phyloP scores from a whole-genome alignment of 176 grass and related monocot genomes.

The Rhynchospora pubera region DNA sequence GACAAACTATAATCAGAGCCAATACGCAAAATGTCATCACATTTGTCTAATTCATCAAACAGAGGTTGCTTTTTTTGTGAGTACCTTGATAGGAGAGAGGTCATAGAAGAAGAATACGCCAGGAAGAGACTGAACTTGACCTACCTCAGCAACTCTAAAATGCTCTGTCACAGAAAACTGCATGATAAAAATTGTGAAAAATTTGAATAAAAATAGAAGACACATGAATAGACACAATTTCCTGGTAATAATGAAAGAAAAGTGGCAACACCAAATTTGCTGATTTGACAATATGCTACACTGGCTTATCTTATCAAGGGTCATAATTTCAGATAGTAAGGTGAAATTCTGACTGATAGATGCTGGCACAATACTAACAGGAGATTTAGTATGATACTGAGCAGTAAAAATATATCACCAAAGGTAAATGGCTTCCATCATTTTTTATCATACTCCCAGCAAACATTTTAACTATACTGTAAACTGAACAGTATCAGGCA shows the following conservation, averaged over 20 bases:
- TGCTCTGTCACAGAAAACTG: conserved; percentile 98
- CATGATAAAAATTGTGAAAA: not conserved
- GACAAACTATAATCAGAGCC: not conserved
- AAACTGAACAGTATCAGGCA: not conserved
- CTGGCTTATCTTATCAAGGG: not conserved
- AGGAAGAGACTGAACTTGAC: conserved; percentile 68
- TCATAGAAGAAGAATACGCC: conserved; percentile 99
- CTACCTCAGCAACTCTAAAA: conserved; percentile 68
- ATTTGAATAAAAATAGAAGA: not conserved
- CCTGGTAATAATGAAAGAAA: not conserved
- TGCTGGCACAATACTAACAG: not conserved
- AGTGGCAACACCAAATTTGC: not conserved
- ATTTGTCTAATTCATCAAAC: not conserved
- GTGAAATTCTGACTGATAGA: not conserved
- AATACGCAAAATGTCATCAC: not conserved
- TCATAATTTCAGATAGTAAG: not conserved
- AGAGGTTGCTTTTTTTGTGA: not conserved
- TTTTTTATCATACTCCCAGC: too few species aligned
- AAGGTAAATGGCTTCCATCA: too few species aligned
- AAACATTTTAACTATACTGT: too few species aligned
- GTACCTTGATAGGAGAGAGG: conserved; percentile 95
- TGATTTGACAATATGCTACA: not conserved
- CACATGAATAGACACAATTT: not conserved
- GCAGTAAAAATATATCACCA: not conserved
- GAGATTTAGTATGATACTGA: not conserved